Conservation (phyloP, 148 eudicot species). For the Vaccinium darrowii region DNA sequence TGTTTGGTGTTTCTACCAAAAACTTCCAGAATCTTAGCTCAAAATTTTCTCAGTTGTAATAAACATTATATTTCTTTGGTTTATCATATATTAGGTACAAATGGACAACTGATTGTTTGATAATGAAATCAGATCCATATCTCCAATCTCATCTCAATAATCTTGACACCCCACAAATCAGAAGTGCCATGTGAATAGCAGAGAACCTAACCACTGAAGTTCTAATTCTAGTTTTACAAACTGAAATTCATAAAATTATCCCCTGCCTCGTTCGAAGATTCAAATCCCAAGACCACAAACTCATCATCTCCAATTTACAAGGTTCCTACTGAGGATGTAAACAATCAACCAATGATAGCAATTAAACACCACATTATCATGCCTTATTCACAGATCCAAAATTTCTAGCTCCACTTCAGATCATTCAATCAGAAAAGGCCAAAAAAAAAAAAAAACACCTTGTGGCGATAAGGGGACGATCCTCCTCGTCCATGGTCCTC, state of each 20-base stretch:
- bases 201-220: too few relatives aligned
- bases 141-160: neutral
- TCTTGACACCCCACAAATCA: neutral
- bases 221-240: neutral
- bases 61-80: neutral
- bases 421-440: neutral
- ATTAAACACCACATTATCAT: neutral
- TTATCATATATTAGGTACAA: neutral
- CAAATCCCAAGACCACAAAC: too few relatives aligned
- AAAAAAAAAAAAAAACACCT: conserved; percentile 30
- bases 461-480: conserved; percentile 46
- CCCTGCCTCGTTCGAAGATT: neutral
- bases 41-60: neutral
- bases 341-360: neutral
- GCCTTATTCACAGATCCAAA: neutral
- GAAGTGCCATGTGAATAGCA: neutral
- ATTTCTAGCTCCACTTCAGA: neutral
- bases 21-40: neutral
- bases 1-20: neutral
- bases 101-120: neutral
- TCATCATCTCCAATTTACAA: too few relatives aligned
- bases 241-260: neutral
- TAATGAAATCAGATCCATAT: conserved; percentile 2
- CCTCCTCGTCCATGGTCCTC: conserved; percentile 27
- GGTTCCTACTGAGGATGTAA: neutral